phyloP scores from a whole-genome alignment of 495 filamentous ascomycete species.

The Xylaria castorea region DNA sequence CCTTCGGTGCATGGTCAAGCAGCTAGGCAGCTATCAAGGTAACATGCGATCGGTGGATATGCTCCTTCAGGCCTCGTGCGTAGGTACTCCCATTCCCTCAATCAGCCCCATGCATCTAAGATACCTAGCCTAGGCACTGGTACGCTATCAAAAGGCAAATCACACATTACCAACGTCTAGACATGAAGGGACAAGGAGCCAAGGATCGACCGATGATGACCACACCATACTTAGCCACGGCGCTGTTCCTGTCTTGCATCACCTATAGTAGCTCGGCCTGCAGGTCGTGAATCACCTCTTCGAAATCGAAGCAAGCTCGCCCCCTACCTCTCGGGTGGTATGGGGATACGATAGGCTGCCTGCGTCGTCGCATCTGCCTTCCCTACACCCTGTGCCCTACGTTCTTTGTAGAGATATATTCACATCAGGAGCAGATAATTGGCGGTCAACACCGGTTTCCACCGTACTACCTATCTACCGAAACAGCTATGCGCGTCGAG shows the following conservation, averaged over 20 bases:
- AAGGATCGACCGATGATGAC: conserved; percentile 15
- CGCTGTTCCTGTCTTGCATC: conserved; percentile 18
- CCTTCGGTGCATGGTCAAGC: conserved; percentile 12
- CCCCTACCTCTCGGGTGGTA: neutral
- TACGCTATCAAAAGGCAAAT: neutral
- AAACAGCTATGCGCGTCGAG: neutral
- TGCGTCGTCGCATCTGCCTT: neutral
- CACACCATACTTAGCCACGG: conserved; percentile 16
- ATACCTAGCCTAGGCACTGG: conserved; percentile 5
- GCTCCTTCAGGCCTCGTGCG: conserved; percentile 3
- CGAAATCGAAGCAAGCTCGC: neutral
- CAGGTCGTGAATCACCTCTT: neutral
- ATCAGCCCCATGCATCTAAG: conserved; percentile 17
- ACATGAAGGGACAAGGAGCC: neutral
- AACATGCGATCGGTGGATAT: conserved; percentile 10
- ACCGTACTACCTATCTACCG: neutral
- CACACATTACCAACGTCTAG: conserved; percentile 5
- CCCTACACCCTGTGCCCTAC: neutral
- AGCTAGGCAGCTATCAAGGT: neutral
- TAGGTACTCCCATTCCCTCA: neutral
- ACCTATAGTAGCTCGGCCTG: neutral
- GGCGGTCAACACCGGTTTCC: neutral
- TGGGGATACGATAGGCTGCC: neutral
- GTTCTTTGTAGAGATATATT: neutral
- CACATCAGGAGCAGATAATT: neutral